A percentile compares a stretch with the other conserved stretches of the same genome.
Conservation (phyloP, 2,329 filamentous ascomycete genomes). For the Neofusicoccum laricinum region DNA sequence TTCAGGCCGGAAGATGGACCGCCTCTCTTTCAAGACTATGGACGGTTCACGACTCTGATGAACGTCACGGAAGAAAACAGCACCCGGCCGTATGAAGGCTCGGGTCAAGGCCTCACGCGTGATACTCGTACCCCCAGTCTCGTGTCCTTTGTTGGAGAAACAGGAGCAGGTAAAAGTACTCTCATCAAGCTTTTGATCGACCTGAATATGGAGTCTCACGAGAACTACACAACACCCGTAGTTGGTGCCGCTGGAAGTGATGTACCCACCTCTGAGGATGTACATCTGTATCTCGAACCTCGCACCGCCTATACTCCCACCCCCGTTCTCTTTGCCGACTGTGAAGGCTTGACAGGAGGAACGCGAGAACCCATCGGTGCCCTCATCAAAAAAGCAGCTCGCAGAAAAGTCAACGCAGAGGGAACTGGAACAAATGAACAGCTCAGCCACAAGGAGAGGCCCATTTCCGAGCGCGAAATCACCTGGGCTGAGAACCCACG, state of each 20-base stretch:
- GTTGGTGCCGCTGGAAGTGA: slow-evolving; percentile 43
- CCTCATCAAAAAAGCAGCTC: slow-evolving; percentile 13
- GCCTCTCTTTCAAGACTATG: too few species aligned
- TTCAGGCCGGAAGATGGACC: too few species aligned
- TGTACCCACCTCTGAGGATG: slow-evolving; percentile 50
- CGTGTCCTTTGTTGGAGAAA: slow-evolving; percentile 46
- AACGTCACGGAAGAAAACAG: too few species aligned
- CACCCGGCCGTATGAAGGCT: too few species aligned
- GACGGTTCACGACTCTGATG: too few species aligned
- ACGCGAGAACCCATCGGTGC: slow-evolving; percentile 37
- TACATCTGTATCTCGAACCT: slow-evolving; percentile 53
- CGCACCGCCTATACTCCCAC: slow-evolving; percentile 35
- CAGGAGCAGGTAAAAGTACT: slow-evolving; percentile 50
- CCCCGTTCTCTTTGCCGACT: slow-evolving; percentile 52
- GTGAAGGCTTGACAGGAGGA: slow-evolving; percentile 52
- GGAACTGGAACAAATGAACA: too few species aligned
- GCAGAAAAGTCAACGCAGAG: too few species aligned
- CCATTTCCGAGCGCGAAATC: slow-evolving; percentile 17
- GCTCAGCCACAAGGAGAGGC: neutral
- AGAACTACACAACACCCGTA: slow-evolving; percentile 40
- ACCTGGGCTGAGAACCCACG: slow-evolving; percentile 20
- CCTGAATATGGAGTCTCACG: neutral
- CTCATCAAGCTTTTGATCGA: slow-evolving; percentile 51
- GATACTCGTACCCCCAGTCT: too few species aligned
- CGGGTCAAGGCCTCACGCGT: too few species aligned